Percentiles rank a stretch among this genome's conserved stretches.
phyloP scores from a whole-genome alignment of 1,139 yeast species.

The Ogataea hybrid region DNA sequence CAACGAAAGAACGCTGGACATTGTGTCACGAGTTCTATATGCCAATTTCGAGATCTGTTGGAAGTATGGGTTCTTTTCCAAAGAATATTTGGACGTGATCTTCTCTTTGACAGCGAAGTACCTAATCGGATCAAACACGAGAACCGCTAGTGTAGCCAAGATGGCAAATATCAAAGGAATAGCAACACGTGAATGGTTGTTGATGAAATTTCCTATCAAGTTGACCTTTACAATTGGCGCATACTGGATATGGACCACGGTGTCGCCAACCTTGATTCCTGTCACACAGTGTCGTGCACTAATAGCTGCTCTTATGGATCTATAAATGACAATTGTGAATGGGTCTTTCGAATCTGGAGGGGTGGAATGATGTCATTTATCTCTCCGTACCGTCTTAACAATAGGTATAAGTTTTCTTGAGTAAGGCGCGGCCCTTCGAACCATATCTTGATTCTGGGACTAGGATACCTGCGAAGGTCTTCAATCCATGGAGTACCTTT shows the following conservation, averaged over 20 bases:
- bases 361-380: constrained; percentile 72
- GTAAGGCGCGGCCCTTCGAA: constrained; percentile 75
- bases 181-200: constrained; percentile 80
- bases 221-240: constrained; percentile 54
- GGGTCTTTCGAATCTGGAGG: constrained; percentile 43
- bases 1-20: constrained; percentile 38
- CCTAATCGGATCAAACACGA: constrained; percentile 90
- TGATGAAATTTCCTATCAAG: constrained; percentile 51
- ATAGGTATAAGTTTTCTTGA: constrained; percentile 80
- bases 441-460: constrained; percentile 56
- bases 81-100: constrained; percentile 53
- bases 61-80: constrained; percentile 29
- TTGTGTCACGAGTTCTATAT: constrained; percentile 37
- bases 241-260: constrained; percentile 73
- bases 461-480: constrained; percentile 78
- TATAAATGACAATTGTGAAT: constrained; percentile 55
- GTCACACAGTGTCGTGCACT: constrained; percentile 91
- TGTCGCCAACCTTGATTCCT: constrained; percentile 60
- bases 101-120: constrained; percentile 75
- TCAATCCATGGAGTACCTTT: constrained; percentile 97
- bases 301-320: constrained; percentile 63
- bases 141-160: constrained; percentile 74
- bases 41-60: constrained; percentile 33
- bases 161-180: constrained; percentile 63
- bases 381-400: constrained; percentile 84